A percentile compares a stretch with the other conserved stretches of the same genome.
These are phyloP conservation scores for Ustilago bromivora DNA, from an alignment of 1,284 basidiomycete species.

Conservation along the genomic window DNA sequence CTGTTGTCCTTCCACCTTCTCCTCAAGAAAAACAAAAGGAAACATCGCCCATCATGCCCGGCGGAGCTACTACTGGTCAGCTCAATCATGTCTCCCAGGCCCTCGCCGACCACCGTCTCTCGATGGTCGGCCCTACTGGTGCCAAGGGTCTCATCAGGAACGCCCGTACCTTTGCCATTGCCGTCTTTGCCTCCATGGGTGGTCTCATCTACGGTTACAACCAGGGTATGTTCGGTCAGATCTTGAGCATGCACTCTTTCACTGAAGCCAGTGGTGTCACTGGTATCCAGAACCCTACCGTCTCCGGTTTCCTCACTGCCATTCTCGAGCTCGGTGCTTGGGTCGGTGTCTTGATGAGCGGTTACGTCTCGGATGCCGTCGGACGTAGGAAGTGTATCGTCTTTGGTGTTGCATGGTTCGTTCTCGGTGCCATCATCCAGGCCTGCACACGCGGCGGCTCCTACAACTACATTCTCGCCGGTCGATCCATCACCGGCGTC, in stretches of 20 bases:
- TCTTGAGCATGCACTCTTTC: conserved; percentile 84
- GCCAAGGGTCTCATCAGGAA: conserved; percentile 56
- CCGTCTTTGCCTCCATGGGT: conserved; percentile 76
- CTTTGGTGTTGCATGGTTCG: conserved; percentile 78
- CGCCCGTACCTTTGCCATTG: conserved; percentile 52
- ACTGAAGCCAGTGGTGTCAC: conserved; percentile 76
- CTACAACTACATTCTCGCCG: conserved; percentile 76
- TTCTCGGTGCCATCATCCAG: conserved; percentile 79
- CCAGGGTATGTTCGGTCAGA: conserved; percentile 74
- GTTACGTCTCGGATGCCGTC: conserved; percentile 77
- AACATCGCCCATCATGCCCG: conserved; percentile 17
- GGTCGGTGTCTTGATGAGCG: conserved; percentile 77
- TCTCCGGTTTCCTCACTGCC: conserved; percentile 77
- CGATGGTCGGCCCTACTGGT: conserved; percentile 50
- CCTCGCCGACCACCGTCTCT: conserved; percentile 42
- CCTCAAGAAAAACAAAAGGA: conserved; percentile 4
- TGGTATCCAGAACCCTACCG: conserved; percentile 79
- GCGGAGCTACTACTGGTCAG: conserved; percentile 6
- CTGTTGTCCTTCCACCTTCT: not conserved
- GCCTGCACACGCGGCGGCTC: conserved; percentile 74
- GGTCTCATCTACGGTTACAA: conserved; percentile 83
- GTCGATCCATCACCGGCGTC: conserved; percentile 80
- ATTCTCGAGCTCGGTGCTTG: conserved; percentile 81
- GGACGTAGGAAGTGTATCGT: conserved; percentile 79
- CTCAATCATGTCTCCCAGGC: conserved; percentile 25